These are phyloP conservation scores for Nemania diffusa DNA, from an alignment of 2,329 filamentous ascomycete genomes.

Conservation along the genomic window DNA sequence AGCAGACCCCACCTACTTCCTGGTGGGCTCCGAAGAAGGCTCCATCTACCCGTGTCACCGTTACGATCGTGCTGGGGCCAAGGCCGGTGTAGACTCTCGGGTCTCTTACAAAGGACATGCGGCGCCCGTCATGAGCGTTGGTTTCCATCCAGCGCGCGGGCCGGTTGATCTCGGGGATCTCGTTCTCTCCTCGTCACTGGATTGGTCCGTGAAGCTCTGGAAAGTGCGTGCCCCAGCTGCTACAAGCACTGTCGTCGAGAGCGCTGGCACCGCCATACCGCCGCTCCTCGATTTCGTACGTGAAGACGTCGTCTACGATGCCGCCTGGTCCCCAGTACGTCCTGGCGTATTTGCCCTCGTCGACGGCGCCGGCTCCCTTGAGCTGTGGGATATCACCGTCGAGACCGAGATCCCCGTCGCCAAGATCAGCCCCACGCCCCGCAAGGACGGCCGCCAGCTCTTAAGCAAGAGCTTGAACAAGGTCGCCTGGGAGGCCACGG, in stretches of 20 bases:
- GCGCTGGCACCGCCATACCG: constrained; percentile 63
- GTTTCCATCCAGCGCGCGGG: constrained; percentile 92
- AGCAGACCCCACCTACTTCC: constrained; percentile 95
- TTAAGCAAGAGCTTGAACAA: constrained; percentile 92
- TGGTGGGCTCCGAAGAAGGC: constrained; percentile 96
- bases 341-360: constrained; percentile 95
- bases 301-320: constrained; percentile 97
- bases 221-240: constrained; percentile 86
- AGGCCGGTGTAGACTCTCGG: constrained; percentile 91
- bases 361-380: constrained; percentile 89
- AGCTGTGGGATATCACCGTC: constrained; percentile 93
- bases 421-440: constrained; percentile 74
- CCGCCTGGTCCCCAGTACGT: constrained; percentile 92
- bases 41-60: constrained; percentile 95
- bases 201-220: constrained; percentile 99
- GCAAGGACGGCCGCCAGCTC: constrained; percentile 73
- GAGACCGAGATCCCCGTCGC: constrained; percentile 93
- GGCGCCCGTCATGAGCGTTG: constrained; percentile 93
- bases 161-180: constrained; percentile 95
- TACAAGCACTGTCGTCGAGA: constrained; percentile 67
- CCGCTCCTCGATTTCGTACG: constrained; percentile 91
- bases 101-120: constrained; percentile 91
- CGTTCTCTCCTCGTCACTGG: constrained; percentile 88
- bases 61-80: constrained; percentile 96
- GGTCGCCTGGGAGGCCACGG: constrained; percentile 89